Percentiles rank a stretch among this genome's conserved stretches.
Evolutionary conservation across 768 basidiomycete species (phyloP).

Genomic region (Baorangia bicolor): DNA sequence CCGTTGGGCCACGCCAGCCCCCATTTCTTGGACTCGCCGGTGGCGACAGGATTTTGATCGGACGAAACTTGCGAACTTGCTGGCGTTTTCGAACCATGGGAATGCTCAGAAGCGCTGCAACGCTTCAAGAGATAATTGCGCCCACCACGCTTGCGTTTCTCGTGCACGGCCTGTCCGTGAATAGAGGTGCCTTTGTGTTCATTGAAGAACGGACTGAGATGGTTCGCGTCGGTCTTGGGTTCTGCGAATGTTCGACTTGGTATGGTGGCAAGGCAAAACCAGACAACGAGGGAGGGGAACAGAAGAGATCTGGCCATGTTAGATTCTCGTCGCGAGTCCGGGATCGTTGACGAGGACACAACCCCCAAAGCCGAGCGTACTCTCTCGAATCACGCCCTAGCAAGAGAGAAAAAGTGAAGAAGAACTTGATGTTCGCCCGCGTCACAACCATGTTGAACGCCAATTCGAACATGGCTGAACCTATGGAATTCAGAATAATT

Average conservation of each 20-base stretch:
- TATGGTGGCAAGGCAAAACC: constrained; percentile 5
- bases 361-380: background rate
- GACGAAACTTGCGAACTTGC: background rate
- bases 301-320: constrained; percentile 12
- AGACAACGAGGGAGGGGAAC: constrained; percentile 10
- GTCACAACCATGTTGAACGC: constrained; percentile 1
- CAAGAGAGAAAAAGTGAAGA: background rate
- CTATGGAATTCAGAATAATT: constrained; percentile 19
- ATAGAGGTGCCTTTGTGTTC: background rate
- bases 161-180: constrained; percentile 1
- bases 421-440: background rate
- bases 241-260: constrained; percentile 5
- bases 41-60: background rate
- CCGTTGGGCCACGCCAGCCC: constrained; percentile 71
- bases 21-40: constrained; percentile 41
- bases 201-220: background rate
- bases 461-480: background rate
- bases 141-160: constrained; percentile 17
- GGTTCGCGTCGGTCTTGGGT: background rate
- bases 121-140: constrained; percentile 14
- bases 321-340: background rate
- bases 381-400: background rate
- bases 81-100: constrained; percentile 4
- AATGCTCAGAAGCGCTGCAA: constrained; percentile 13
- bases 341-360: background rate